Evolutionary conservation across 106 monocot genomes (phyloP), one percentile per base, ranked within the genome.

Genomic region (Dendrobium nobile): DNA sequence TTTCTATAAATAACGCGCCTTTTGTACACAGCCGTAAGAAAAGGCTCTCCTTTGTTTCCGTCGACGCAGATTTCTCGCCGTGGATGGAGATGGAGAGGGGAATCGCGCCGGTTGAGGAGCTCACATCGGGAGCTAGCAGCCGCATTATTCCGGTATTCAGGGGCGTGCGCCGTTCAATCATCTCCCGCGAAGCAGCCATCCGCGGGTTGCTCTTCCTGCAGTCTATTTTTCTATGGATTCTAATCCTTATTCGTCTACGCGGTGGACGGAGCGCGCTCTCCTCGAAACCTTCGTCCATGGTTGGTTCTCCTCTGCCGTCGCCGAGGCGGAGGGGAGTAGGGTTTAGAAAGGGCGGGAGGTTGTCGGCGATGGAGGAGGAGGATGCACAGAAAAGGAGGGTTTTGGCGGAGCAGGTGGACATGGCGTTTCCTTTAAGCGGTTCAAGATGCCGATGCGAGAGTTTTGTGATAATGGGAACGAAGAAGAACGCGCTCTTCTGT

Each of bases 91-190:
- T 78, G 81, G 81, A 74, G 41, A 56, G 78, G 45, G 20, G 78
- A 19, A 43, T 18, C 42, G 31, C 24, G 20, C 77, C 78, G 75
- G 67, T 85, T 48, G 84, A 80, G 77, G 87, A 83, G 83, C 83
- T 91, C 61, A 96, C 93, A 19, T 96, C 96, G 28, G 93, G 96
- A 9, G 96, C 96, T 16, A 91, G 88, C 84, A 93, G 87, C 65
- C 88, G 91, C 48, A 90, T 93, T 54, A 92, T 92, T 33, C 95
- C 92, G 2, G 82, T 92, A 2, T 84, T 88, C 73, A 79, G 84
- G 58, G 81, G 80, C 64, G 20, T 88, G 18, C 73, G 91, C 26
- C 85, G 87, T 5, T 87, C 87, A 20, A 74, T 93, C 13, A 82
- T 83, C 26, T 90, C 88, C 41, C 84, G 48, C n/a, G 72, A 47